A percentile compares a stretch with the other conserved stretches of the same genome.
These are phyloP conservation scores for Lentithecium fluviatile DNA, from an alignment of 495 filamentous ascomycete species.

Conservation along the genomic window DNA sequence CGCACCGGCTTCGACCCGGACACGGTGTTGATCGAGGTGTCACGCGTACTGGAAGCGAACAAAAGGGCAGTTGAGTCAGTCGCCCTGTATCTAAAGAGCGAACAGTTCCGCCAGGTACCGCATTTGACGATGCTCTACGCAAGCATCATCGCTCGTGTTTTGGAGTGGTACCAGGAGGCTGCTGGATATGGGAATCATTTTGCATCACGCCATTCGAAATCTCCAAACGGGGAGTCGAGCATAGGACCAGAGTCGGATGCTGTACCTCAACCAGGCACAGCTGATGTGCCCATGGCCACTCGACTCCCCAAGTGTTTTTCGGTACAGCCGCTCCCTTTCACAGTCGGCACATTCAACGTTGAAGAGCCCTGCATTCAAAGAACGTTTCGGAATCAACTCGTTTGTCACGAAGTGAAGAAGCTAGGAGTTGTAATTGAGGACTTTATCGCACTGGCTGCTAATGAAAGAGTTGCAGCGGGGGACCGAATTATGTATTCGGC, in stretches of 20 bases:
- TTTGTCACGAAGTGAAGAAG: constrained; percentile 1
- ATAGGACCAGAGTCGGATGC: background rate
- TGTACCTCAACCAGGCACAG: background rate
- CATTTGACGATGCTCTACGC: constrained; percentile 4
- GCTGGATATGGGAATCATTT: background rate
- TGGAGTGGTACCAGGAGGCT: background rate
- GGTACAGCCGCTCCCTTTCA: background rate
- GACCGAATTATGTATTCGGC: background rate
- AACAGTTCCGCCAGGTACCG: background rate
- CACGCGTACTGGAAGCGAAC: background rate
- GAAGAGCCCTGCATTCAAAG: background rate
- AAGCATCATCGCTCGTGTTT: constrained; percentile 1
- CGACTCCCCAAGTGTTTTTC: background rate
- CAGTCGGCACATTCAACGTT: constrained; percentile 1
- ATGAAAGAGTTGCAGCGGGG: background rate
- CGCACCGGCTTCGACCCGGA: no score
- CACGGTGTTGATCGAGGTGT: no score
- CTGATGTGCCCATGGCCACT: background rate
- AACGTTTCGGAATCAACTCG: background rate
- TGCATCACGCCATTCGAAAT: no score
- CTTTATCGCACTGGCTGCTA: background rate
- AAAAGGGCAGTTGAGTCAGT: background rate
- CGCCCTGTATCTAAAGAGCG: background rate
- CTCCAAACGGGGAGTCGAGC: background rate
- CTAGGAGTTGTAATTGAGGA: background rate